These are phyloP conservation scores for Naganishia vishniacii DNA, from an alignment of 768 basidiomycete species.

Conservation along the genomic window DNA sequence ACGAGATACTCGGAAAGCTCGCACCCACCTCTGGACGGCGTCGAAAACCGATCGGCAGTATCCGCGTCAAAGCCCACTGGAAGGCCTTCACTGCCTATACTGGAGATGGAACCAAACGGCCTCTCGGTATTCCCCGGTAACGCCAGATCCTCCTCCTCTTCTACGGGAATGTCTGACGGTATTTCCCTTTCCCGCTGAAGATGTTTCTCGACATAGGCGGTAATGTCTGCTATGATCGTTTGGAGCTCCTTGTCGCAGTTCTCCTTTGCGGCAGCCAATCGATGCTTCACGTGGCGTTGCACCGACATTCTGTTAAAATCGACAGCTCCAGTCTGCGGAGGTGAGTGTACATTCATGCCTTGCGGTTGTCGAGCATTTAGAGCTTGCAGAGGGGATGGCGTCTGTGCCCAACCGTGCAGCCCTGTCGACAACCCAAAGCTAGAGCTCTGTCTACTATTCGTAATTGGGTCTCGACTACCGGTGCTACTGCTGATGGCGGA, in stretches of 20 bases:
- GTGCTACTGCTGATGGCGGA: conserved; percentile 13
- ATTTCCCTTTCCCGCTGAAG: conserved; percentile 68
- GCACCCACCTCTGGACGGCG: conserved; percentile 15
- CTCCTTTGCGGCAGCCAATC: conserved; percentile 87
- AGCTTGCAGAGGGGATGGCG: conserved; percentile 44
- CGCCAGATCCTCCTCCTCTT: conserved; percentile 25
- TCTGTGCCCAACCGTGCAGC: conserved; percentile 43
- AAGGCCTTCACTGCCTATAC: neutral
- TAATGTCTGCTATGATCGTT: conserved; percentile 89
- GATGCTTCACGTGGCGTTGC: conserved; percentile 82
- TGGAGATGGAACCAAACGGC: conserved; percentile 2
- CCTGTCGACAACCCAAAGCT: conserved; percentile 40
- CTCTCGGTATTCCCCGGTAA: neutral
- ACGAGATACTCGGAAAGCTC: neutral
- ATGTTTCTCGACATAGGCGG: conserved; percentile 86
- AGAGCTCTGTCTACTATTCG: conserved; percentile 14
- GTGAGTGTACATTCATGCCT: neutral
- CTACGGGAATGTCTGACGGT: conserved; percentile 32
- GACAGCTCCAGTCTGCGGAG: conserved; percentile 27
- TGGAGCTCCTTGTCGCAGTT: conserved; percentile 95
- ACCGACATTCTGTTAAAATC: conserved; percentile 51
- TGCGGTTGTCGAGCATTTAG: conserved; percentile 24
- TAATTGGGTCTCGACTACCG: neutral
- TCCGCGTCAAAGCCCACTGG: neutral
- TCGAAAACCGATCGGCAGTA: neutral